Percentiles rank a stretch among this genome's conserved stretches.
These are phyloP conservation scores for Claviceps monticola DNA, from an alignment of 2,329 filamentous ascomycete species.

Conservation along the genomic window DNA sequence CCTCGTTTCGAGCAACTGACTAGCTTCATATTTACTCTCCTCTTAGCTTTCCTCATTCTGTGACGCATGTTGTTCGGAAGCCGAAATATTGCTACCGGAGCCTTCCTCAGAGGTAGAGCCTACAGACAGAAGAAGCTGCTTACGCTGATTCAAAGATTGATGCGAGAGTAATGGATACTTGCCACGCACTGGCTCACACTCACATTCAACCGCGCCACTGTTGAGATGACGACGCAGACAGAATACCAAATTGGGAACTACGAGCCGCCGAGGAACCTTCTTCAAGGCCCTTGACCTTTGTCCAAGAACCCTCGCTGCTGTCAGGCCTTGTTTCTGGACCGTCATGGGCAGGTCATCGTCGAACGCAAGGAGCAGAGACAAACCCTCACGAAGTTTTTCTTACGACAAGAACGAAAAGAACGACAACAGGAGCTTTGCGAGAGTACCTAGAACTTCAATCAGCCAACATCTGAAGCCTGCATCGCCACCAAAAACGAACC, in stretches of 20 bases:
- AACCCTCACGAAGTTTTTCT: constrained; percentile 10
- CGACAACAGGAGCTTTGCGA: not conserved
- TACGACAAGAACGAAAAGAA: constrained; percentile 15
- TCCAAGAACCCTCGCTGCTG: not conserved
- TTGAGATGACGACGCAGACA: not conserved
- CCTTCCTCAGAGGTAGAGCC: not conserved
- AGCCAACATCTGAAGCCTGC: constrained; percentile 15
- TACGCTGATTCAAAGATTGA: not conserved
- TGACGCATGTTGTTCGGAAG: no score
- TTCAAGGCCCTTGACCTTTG: not conserved
- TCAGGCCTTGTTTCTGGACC: not conserved
- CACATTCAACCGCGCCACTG: not conserved
- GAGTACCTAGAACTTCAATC: not conserved
- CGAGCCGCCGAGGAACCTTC: not conserved
- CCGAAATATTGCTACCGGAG: no score
- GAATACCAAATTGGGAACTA: not conserved
- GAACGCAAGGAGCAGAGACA: not conserved
- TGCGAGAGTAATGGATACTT: not conserved
- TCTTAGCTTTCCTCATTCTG: no score
- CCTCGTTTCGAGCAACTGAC: not conserved
- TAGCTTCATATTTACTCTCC: not conserved
- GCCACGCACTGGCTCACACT: not conserved
- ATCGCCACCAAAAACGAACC: constrained; percentile 20
- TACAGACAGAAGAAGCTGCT: not conserved
- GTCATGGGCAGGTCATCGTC: not conserved